phyloP scores from a whole-genome alignment of 2,329 filamentous ascomycete genomes.

The Phyllosticta citrichinensis region DNA sequence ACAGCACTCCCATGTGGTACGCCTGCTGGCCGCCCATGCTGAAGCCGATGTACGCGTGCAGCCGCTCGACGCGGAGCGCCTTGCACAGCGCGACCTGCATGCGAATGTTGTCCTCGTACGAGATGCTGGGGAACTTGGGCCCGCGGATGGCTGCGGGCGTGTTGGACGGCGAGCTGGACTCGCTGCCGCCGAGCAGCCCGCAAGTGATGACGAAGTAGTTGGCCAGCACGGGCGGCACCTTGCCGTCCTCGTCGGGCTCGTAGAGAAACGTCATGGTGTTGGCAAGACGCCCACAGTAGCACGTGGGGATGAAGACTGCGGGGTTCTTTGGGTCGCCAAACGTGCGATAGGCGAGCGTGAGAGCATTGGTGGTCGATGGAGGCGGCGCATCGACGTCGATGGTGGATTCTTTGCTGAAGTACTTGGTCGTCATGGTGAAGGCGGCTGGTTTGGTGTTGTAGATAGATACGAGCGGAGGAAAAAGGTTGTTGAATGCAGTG shows the following conservation, averaged over 20 bases:
- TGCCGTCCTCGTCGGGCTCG: constrained; percentile 33
- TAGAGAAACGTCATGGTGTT: constrained; percentile 37
- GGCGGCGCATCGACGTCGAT: constrained; percentile 17
- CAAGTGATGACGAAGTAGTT: constrained; percentile 42
- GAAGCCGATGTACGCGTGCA: constrained; percentile 44
- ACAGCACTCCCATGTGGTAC: constrained; percentile 43
- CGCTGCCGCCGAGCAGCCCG: constrained; percentile 44
- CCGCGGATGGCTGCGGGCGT: constrained; percentile 7
- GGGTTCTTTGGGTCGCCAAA: constrained; percentile 27
- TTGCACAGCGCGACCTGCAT: constrained; percentile 38
- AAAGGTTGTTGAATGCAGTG: not conserved
- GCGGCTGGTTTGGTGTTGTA: not conserved
- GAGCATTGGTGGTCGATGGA: constrained; percentile 15
- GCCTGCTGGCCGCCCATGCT: constrained; percentile 48
- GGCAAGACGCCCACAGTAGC: constrained; percentile 43
- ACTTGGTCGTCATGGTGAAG: constrained; percentile 13
- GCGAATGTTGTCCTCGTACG: constrained; percentile 43
- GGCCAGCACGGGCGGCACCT: not conserved
- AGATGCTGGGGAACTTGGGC: constrained; percentile 33
- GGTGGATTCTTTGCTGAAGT: constrained; percentile 17
- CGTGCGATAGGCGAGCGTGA: constrained; percentile 32
- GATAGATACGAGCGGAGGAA: not conserved
- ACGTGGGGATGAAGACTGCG: constrained; percentile 39
- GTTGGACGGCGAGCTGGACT: constrained; percentile 47
- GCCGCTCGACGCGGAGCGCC: constrained; percentile 32